Evolutionary conservation across 2,329 filamentous ascomycete genomes (phyloP).

Genomic region (Alternaria brassicae): DNA sequence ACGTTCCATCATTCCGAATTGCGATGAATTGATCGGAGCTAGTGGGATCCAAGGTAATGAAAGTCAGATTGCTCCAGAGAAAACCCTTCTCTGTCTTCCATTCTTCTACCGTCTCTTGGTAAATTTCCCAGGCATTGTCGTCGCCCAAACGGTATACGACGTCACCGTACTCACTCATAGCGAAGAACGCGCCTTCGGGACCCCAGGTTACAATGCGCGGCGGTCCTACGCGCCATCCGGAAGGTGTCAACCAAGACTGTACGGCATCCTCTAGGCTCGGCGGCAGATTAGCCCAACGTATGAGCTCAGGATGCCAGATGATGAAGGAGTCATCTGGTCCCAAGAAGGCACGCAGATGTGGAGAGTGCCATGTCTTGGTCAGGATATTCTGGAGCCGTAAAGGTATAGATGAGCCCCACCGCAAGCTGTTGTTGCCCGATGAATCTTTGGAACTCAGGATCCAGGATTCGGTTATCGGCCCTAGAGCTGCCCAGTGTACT

Average conservation of each 20-base stretch:
- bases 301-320: conserved; percentile 44
- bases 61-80: conserved; percentile 41
- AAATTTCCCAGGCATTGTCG: conserved; percentile 36
- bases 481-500: conserved; percentile 44
- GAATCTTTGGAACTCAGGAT: conserved; percentile 42
- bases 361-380: conserved; percentile 36
- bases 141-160: conserved; percentile 39
- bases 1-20: conserved; percentile 44
- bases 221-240: conserved; percentile 46
- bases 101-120: conserved; percentile 46
- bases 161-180: conserved; percentile 48
- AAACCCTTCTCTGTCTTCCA: conserved; percentile 44
- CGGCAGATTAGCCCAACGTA: conserved; percentile 44
- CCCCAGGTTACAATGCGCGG: conserved; percentile 46
- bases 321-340: conserved; percentile 43
- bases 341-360: conserved; percentile 40
- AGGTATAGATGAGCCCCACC: conserved; percentile 38
- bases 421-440: conserved; percentile 34
- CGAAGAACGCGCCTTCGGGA: conserved; percentile 42
- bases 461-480: conserved; percentile 43
- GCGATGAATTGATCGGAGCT: conserved; percentile 46
- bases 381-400: conserved; percentile 30
- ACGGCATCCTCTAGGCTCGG: conserved; percentile 37
- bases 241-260: conserved; percentile 48
- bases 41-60: conserved; percentile 41